Conservation (phyloP, 768 basidiomycete genomes). For the Daedaleopsis nitida region DNA sequence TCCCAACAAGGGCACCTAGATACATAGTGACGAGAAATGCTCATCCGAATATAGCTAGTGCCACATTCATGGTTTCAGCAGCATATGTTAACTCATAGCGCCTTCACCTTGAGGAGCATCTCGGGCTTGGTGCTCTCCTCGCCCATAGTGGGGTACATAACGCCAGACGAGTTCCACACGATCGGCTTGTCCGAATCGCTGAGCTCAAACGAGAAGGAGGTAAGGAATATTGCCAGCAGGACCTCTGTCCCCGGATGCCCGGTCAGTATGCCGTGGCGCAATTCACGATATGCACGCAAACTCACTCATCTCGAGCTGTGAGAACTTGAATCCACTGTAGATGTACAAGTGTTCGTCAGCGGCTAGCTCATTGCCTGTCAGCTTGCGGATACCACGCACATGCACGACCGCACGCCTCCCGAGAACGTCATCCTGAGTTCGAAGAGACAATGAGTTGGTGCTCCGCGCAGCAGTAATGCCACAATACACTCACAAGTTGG, state of each 20-base stretch:
- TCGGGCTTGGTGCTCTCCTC: slow-evolving; percentile 9
- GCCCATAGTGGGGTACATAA: slow-evolving; percentile 13
- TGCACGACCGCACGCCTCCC: slow-evolving; percentile 24
- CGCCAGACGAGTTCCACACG: slow-evolving; percentile 12
- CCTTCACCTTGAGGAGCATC: slow-evolving; percentile 12
- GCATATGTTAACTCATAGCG: too few species aligned
- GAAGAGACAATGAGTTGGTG: too few species aligned
- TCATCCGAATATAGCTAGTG: too few species aligned
- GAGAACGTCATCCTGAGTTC: slow-evolving; percentile 27
- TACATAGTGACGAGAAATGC: too few species aligned
- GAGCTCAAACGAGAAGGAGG: slow-evolving; percentile 12
- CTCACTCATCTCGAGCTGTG: slow-evolving; percentile 25
- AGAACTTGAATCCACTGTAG: slow-evolving; percentile 25
- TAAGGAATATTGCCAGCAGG: slow-evolving; percentile 7
- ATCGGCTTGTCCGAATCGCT: slow-evolving; percentile 4
- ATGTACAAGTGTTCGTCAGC: too few species aligned
- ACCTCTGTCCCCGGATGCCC: slow-evolving; percentile 10
- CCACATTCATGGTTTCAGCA: too few species aligned
- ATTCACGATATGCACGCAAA: too few species aligned
- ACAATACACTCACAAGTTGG: slow-evolving; percentile 13
- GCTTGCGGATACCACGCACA: slow-evolving; percentile 11
- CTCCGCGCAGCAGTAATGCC: too few species aligned
- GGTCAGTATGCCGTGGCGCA: background rate
- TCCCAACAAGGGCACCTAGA: too few species aligned
- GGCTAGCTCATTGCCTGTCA: too few species aligned